Base-by-base conservation (phyloP, 306 rosid species). In the Ziziphus jujuba region DNA sequence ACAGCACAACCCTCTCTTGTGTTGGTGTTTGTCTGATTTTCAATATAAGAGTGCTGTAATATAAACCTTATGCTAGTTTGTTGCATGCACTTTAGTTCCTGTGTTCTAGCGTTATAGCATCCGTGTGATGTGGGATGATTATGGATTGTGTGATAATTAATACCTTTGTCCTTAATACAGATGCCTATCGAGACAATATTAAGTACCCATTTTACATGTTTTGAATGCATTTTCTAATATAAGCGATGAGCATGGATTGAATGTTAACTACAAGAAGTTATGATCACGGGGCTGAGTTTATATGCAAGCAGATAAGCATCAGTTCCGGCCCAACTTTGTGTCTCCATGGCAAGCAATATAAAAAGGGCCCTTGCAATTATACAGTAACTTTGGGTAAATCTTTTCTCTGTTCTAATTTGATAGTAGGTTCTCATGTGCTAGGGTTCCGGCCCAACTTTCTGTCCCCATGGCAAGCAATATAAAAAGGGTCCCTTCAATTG, bases 51-150 rank as follows among this genome's bases (percentile, higher is more conserved):
- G 61, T 33, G 63, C 68, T 44, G 45, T 35, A 62, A 61, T 73
- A 36, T 62, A 55, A 25, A 33, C 68, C 21, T 61, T 44, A 44
- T 68, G 51, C 54, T 35, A 12, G 49, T 80, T 65, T 75, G 79
- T 74, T 71, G 75, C 75, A 75, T 60, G 59, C 3, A 23, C 66
- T 80, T 45, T 45, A 56, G 20, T 72, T 28, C 33, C 33, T 1
- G 61, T 81, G 59, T 65, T 62, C 21, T 51, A 38, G 71, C 50
- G 4, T 79, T 64, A 15, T 13, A 31, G 60, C 61, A 24, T 20
- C 52, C 77, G 62, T 83, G 52, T 69, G 28, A 81, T 84, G 84
- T 83, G 73, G 81, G 48, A 59, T 20, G 52, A 36, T 75, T 33
- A 79, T 77, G 82, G 79, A 81, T 35, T 59, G 14, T 66, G 59